A percentile compares a stretch with the other conserved stretches of the same genome.
Conservation (phyloP, 225 moss, liverwort and hornwort genomes). For the Rhytidiadelphus loreus region DNA sequence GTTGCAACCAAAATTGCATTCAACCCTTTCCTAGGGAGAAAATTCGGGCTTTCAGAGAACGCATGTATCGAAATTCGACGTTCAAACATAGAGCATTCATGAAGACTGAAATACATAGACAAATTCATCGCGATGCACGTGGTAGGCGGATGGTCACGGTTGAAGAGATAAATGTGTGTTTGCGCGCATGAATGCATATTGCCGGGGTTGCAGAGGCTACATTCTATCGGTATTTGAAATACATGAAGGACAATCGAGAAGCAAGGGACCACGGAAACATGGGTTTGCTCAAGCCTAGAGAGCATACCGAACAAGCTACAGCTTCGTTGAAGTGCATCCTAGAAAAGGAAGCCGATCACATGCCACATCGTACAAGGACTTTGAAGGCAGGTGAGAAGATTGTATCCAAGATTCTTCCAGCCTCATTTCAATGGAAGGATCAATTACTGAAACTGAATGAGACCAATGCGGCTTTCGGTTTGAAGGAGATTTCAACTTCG, state of each 20-base stretch:
- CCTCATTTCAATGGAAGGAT: background rate
- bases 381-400: background rate
- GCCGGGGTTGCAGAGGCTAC: accelerated
- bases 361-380: background rate
- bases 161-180: background rate
- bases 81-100: too few species aligned
- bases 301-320: accelerated
- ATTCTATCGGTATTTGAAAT: accelerated
- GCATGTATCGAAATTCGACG: accelerated
- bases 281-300: accelerated
- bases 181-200: background rate
- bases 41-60: too few species aligned
- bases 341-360: background rate
- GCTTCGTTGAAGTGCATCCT: background rate
- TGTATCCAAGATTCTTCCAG: accelerated
- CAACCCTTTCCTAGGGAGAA: too few species aligned
- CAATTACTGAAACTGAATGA: background rate
- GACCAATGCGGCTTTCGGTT: accelerated
- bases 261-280: accelerated
- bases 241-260: accelerated
- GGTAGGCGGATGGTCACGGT: accelerated
- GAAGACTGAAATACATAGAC: too few species aligned
- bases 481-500: background rate
- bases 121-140: background rate
- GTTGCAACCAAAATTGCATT: too few species aligned